These are phyloP conservation scores for Daphne laureola DNA, from an alignment of 441 rosid genomes.

Conservation along the genomic window DNA sequence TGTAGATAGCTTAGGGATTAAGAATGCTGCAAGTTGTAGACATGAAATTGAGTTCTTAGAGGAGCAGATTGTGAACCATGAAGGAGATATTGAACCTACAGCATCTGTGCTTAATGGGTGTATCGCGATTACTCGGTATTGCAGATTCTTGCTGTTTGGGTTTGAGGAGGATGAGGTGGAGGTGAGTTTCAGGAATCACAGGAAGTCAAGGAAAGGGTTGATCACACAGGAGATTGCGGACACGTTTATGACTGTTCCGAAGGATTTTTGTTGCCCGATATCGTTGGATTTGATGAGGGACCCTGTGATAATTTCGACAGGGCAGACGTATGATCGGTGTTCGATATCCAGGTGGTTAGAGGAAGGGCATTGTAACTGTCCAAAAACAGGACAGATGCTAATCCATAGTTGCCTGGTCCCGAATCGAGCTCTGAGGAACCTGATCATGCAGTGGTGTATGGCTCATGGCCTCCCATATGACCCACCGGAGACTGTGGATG, in stretches of 20 bases:
- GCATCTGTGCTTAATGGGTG: conserved; percentile 75
- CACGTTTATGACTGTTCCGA: conserved; percentile 54
- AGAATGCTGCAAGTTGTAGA: conserved; percentile 50
- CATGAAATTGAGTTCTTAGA: conserved; percentile 77
- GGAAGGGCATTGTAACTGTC: conserved; percentile 80
- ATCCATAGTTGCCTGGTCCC: conserved; percentile 61
- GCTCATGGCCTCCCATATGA: conserved; percentile 70
- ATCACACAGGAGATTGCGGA: conserved; percentile 62
- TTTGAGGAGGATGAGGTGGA: conserved; percentile 54
- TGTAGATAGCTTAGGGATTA: conserved; percentile 46
- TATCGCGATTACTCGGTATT: conserved; percentile 68
- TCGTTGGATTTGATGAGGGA: conserved; percentile 84
- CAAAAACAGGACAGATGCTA: conserved; percentile 77
- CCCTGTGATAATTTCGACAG: conserved; percentile 80
- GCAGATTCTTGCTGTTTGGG: conserved; percentile 68
- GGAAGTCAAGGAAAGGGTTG: conserved; percentile 51
- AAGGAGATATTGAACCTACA: conserved; percentile 76
- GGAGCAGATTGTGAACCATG: conserved; percentile 77
- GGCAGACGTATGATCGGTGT: conserved; percentile 85
- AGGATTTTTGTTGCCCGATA: conserved; percentile 84
- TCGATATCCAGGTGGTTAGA: conserved; percentile 87
- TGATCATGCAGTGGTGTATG: conserved; percentile 75
- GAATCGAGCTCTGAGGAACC: conserved; percentile 72
- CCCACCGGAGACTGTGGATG: conserved; percentile 38
- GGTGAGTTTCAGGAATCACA: conserved; percentile 33